Percentiles rank a stretch among this genome's conserved stretches.
Evolutionary conservation across 208 protist species (phyloP).

Genomic region (Herpetomonas tarakana): DNA sequence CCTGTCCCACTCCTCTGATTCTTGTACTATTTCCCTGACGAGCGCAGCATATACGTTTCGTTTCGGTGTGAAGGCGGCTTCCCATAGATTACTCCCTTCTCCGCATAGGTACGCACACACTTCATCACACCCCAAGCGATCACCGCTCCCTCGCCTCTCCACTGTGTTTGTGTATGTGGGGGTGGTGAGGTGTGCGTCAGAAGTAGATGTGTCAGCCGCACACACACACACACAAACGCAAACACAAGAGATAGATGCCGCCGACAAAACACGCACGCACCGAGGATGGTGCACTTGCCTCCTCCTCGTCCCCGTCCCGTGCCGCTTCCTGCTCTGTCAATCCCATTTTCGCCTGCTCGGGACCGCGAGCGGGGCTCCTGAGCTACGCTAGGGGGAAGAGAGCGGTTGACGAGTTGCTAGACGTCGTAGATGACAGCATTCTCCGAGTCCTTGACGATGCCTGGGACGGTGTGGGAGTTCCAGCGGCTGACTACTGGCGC

Average conservation of each 20-base stretch:
- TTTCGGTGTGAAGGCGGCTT: too few species aligned
- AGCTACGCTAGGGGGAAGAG: constrained; percentile 12
- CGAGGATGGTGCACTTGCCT: constrained; percentile 1
- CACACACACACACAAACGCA: neutral
- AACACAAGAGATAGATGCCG: neutral
- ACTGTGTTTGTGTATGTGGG: too few species aligned
- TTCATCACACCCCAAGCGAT: too few species aligned
- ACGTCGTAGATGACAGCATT: constrained; percentile 32
- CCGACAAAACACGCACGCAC: neutral
- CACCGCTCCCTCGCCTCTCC: too few species aligned
- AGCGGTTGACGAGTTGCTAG: constrained; percentile 13
- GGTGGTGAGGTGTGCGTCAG: too few species aligned
- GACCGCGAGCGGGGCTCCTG: constrained; percentile 50
- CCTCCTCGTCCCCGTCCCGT: neutral
- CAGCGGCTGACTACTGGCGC: constrained; percentile 69
- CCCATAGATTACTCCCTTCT: too few species aligned
- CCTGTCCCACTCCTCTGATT: too few species aligned
- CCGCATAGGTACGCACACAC: too few species aligned
- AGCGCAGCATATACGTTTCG: too few species aligned
- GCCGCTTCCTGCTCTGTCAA: constrained; percentile 32
- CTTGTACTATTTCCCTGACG: too few species aligned
- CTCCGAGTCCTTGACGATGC: constrained; percentile 30
- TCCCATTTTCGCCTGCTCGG: constrained; percentile 60
- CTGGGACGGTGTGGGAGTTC: constrained; percentile 47
- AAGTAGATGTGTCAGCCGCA: too few species aligned